phyloP scores from a whole-genome alignment of 2,329 filamentous ascomycete genomes.

The Penicillium verrucosum region DNA sequence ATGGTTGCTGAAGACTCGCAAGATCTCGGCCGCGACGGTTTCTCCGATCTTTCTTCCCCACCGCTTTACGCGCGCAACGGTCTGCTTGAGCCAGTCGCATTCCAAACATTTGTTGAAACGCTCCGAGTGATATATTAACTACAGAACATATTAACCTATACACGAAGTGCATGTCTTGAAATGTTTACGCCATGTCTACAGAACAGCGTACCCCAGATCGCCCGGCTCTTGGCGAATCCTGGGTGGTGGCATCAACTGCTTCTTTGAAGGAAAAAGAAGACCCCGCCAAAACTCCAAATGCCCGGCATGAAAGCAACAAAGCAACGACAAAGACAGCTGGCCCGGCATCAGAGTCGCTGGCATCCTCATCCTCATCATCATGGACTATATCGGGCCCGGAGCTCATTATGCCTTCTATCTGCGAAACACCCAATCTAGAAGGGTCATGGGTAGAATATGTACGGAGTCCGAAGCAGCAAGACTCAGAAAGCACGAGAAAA shows the following conservation, averaged over 20 bases:
- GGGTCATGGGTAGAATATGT: slow-evolving; percentile 33
- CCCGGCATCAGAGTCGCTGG: slow-evolving; percentile 23
- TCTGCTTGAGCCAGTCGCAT: not conserved
- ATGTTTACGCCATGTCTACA: slow-evolving; percentile 21
- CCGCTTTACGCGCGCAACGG: slow-evolving; percentile 17
- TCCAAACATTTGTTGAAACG: not conserved
- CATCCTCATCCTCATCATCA: slow-evolving; percentile 25
- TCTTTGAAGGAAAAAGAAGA: slow-evolving; percentile 16
- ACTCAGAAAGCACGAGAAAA: slow-evolving; percentile 19
- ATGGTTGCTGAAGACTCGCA: slow-evolving; percentile 20
- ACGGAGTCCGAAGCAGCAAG: slow-evolving; percentile 15
- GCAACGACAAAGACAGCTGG: slow-evolving; percentile 3
- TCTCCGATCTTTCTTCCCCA: slow-evolving; percentile 20
- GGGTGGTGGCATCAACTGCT: slow-evolving; percentile 34
- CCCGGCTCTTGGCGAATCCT: slow-evolving; percentile 36
- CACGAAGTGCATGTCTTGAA: not conserved
- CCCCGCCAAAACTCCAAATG: not conserved
- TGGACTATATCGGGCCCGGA: slow-evolving; percentile 33
- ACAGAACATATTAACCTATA: not conserved
- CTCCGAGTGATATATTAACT: not conserved
- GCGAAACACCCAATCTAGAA: slow-evolving; percentile 33
- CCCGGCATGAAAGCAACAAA: slow-evolving; percentile 1
- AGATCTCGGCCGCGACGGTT: slow-evolving; percentile 4
- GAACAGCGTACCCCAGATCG: slow-evolving; percentile 13
- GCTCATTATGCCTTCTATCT: slow-evolving; percentile 42